These are phyloP conservation scores for Phialophora verrucosa DNA, from an alignment of 2,329 filamentous ascomycete genomes.

Conservation along the genomic window DNA sequence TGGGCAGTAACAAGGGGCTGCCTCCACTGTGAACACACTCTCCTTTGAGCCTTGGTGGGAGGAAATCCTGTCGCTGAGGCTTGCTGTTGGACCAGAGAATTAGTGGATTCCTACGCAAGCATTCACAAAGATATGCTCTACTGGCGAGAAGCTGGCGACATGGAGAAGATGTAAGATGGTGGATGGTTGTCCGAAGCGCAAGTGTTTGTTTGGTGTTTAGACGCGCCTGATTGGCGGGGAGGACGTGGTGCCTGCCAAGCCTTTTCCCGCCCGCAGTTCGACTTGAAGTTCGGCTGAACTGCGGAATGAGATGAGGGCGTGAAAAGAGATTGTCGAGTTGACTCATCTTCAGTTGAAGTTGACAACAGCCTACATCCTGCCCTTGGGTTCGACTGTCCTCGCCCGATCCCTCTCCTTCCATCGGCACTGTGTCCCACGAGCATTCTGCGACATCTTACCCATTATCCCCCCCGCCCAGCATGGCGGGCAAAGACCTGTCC, in stretches of 20 bases:
- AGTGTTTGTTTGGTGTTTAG: constrained; percentile 27
- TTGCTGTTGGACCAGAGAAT: constrained; percentile 1
- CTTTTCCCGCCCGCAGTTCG: constrained; percentile 11
- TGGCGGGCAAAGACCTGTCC: constrained; percentile 39
- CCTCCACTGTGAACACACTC: background rate
- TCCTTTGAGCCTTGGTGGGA: background rate
- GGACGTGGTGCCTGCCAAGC: constrained; percentile 22
- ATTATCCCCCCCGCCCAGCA: constrained; percentile 21
- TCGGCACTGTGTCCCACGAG: background rate
- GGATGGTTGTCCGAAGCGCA: constrained; percentile 8
- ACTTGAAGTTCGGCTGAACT: constrained; percentile 10
- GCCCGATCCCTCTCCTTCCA: background rate
- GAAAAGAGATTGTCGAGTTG: background rate
- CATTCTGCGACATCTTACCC: background rate
- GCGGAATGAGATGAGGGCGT: constrained; percentile 1
- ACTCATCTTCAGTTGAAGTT: background rate
- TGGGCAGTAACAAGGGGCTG: constrained; percentile 12
- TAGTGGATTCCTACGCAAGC: constrained; percentile 7
- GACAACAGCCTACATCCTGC: background rate
- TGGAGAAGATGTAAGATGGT: constrained; percentile 1
- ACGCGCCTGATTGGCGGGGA: constrained; percentile 30
- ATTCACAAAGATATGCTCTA: background rate
- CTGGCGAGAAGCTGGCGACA: constrained; percentile 1
- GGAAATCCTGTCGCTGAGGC: background rate
- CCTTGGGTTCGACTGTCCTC: background rate